Base-by-base conservation (phyloP, 106 monocot species). In the Alisma plantagoaquatica region DNA sequence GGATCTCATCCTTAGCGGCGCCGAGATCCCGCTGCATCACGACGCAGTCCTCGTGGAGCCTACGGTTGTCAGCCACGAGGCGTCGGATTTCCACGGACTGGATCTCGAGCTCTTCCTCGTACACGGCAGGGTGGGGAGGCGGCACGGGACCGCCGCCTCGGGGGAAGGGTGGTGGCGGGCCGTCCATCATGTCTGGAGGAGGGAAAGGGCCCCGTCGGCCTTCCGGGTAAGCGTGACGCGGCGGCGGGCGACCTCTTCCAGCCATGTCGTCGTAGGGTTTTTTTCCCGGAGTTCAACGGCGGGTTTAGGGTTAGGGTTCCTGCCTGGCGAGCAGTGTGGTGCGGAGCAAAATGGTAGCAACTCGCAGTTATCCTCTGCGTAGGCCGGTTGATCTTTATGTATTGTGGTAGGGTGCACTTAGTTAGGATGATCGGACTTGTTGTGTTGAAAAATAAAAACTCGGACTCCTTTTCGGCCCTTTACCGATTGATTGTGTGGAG, bases 51-150 rank as follows among this genome's bases (percentile, higher is more conserved):
- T 62, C 62, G 0, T 12, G 12, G 10, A 62, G 33, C 21, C 62
- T 23, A 23, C 62, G 49, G 38, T 62, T 62, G 14, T 62, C 62
- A 2, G 62, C 51, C 16, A 31, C 6, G 4, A 62, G 23, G 2
- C 27, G 45, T 7, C 50, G 49, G 16, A 62, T 62, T 41, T 62
- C 62, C 14, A 11, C 26, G 35, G 23, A 23, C 33, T 48, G 49
- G 33, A 51, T 32, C 1, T 62, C 50, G 50, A 65, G 20, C 31
- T 65, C 64, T 54, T 65, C 64, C 54, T 65, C 64, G 54, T 65
- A 65, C 0, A 46, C 29, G 10, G 41, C 42, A 3, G 64, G 54
- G 20, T 35, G 64, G 9, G 53, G 64, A 21, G 64, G 64, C n/a
- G 48, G 24, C n/a, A 35, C 38, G 16, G 26, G 56, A 23, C 27